Evolutionary conservation across 306 rosid genomes (phyloP).

Genomic region (Cicer bijugum): DNA sequence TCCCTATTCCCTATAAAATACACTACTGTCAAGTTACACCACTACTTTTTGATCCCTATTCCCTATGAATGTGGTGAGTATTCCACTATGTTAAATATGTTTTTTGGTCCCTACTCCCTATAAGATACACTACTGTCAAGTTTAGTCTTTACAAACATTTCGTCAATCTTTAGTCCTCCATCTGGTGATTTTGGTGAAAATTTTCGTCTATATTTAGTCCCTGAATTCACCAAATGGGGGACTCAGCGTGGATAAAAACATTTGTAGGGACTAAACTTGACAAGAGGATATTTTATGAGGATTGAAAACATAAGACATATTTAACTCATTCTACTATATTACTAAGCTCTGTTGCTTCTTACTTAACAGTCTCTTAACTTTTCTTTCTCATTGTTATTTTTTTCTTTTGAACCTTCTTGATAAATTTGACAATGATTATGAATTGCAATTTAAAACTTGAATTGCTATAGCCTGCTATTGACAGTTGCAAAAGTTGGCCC

Average conservation of each 20-base stretch:
- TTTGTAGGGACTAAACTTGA: background rate
- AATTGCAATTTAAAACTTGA: conserved; percentile 19
- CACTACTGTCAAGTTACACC: conserved; percentile 41
- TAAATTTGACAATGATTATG: background rate
- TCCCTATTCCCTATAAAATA: background rate
- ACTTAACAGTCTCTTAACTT: conserved; percentile 2
- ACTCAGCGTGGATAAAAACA: background rate
- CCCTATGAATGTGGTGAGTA: conserved; percentile 81
- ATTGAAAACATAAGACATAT: background rate
- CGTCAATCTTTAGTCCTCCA: background rate
- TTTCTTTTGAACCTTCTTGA: conserved; percentile 18
- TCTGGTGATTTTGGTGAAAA: background rate
- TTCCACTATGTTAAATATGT: background rate
- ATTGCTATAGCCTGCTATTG: conserved; percentile 22
- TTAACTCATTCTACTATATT: background rate
- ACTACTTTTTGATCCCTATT: conserved; percentile 34
- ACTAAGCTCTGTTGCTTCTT: conserved; percentile 32
- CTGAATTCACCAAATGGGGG: background rate
- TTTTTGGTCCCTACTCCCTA: background rate
- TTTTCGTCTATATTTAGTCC: background rate
- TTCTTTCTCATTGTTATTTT: background rate
- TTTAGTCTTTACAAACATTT: background rate
- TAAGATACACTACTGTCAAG: background rate
- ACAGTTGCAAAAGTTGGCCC: conserved; percentile 16
- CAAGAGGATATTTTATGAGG: background rate